Evolutionary conservation across 1,284 basidiomycete genomes (phyloP).

Genomic region (Apiotrichum domesticum): DNA sequence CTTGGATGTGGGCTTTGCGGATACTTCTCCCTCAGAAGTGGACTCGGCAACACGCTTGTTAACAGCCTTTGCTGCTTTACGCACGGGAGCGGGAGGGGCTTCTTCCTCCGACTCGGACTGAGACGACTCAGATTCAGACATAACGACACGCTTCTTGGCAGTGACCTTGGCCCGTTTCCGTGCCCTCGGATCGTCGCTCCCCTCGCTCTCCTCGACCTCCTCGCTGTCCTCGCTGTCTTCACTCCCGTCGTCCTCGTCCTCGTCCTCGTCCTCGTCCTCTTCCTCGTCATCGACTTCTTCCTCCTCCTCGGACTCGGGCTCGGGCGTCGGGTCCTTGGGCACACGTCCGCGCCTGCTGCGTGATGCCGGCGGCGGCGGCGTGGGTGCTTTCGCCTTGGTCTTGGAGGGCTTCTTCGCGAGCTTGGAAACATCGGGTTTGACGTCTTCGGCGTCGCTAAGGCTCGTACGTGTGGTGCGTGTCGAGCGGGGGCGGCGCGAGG

Average conservation of each 20-base stretch:
- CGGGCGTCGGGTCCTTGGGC: slow-evolving; percentile 4
- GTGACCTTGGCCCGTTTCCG: slow-evolving; percentile 1
- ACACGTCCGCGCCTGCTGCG: background rate
- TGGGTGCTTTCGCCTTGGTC: background rate
- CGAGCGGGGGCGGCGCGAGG: too few relatives aligned
- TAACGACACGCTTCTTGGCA: slow-evolving; percentile 13
- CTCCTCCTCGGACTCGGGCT: slow-evolving; percentile 10
- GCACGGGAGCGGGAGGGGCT: background rate
- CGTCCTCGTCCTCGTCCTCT: slow-evolving; percentile 19
- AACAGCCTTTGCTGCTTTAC: too few relatives aligned
- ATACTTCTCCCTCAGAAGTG: too few relatives aligned
- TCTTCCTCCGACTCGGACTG: slow-evolving; percentile 4
- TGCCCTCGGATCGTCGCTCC: slow-evolving; percentile 1
- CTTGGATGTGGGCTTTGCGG: background rate
- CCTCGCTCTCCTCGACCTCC: slow-evolving; percentile 3
- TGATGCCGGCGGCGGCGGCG: background rate
- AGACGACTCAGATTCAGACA: slow-evolving; percentile 5
- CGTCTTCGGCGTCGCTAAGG: slow-evolving; percentile 39
- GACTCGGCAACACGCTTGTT: too few relatives aligned
- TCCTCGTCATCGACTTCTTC: slow-evolving; percentile 16
- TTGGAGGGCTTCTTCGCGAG: too few relatives aligned
- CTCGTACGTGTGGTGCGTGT: too few relatives aligned
- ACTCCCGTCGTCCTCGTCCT: slow-evolving; percentile 13
- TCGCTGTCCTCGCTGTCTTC: slow-evolving; percentile 1
- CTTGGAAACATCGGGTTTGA: background rate